These are phyloP conservation scores for Sphaerosporella brunnea DNA, from an alignment of 495 filamentous ascomycete species.

Conservation along the genomic window DNA sequence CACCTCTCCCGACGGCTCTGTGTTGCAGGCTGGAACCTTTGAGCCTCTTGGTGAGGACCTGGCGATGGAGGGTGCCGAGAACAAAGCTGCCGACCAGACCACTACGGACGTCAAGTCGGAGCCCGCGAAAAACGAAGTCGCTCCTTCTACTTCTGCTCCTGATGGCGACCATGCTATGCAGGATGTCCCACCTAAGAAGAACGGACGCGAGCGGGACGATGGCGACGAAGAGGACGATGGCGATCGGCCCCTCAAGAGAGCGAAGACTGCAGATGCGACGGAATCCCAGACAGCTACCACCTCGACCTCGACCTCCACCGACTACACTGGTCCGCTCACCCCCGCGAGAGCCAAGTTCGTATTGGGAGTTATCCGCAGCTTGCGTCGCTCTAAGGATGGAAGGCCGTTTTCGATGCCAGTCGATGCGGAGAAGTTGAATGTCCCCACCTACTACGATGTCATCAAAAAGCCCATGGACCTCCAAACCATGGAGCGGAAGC, in stretches of 20 bases:
- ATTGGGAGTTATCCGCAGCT: slow-evolving; percentile 40
- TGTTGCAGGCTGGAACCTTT: background rate
- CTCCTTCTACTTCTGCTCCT: background rate
- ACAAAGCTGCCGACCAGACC: background rate
- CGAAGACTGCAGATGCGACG: slow-evolving; percentile 41
- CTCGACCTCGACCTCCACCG: slow-evolving; percentile 14
- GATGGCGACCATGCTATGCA: slow-evolving; percentile 16
- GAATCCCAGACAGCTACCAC: slow-evolving; percentile 14
- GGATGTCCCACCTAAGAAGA: slow-evolving; percentile 19
- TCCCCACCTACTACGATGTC: slow-evolving; percentile 51
- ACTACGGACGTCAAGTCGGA: background rate
- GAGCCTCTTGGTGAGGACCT: background rate
- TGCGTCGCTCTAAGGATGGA: slow-evolving; percentile 67
- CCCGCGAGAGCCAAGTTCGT: slow-evolving; percentile 33
- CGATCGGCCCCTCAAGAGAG: slow-evolving; percentile 61
- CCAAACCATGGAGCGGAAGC: slow-evolving; percentile 55
- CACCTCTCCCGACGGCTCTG: slow-evolving; percentile 19
- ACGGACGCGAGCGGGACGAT: slow-evolving; percentile 38
- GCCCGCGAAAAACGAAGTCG: background rate
- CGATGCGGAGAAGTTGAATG: slow-evolving; percentile 44
- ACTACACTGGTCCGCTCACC: slow-evolving; percentile 28
- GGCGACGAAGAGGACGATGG: slow-evolving; percentile 47
- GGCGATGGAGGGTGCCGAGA: background rate
- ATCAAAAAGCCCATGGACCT: slow-evolving; percentile 71
- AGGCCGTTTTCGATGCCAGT: slow-evolving; percentile 59